Conservation (phyloP, 441 rosid species). For the Viola pubescens region DNA sequence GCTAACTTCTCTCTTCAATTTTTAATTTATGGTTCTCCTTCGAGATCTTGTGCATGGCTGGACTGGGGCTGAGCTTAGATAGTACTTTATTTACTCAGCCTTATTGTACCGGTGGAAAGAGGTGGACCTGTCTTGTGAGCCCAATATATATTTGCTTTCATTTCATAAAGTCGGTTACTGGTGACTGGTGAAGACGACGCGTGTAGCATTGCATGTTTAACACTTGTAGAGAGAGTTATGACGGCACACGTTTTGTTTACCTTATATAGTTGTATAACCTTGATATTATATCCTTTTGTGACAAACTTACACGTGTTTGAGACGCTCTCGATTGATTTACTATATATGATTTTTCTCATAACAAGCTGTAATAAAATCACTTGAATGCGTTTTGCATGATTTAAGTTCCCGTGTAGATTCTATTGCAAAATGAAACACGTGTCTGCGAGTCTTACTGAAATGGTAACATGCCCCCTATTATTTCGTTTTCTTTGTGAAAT, state of each 20-base stretch:
- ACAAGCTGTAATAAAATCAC: too few relatives aligned
- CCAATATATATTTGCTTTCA: slow-evolving; percentile 7
- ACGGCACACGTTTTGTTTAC: neutral
- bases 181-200: neutral
- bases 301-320: neutral
- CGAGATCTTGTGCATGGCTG: neutral
- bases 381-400: too few relatives aligned
- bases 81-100: neutral
- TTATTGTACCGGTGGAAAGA: neutral
- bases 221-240: slow-evolving; percentile 6
- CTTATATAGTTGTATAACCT: neutral
- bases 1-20: neutral
- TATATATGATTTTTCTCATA: neutral
- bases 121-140: neutral
- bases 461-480: neutral
- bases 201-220: neutral
- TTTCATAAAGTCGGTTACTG: neutral
- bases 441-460: neutral
- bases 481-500: slow-evolving; percentile 1
- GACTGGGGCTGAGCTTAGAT: neutral
- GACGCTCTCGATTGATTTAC: neutral
- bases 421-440: neutral
- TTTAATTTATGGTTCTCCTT: neutral
- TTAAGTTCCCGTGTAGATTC: too few relatives aligned
- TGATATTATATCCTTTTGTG: neutral